Base-by-base conservation (phyloP, 2,329 filamentous ascomycete genomes). In the Aureobasidium namibiae region DNA sequence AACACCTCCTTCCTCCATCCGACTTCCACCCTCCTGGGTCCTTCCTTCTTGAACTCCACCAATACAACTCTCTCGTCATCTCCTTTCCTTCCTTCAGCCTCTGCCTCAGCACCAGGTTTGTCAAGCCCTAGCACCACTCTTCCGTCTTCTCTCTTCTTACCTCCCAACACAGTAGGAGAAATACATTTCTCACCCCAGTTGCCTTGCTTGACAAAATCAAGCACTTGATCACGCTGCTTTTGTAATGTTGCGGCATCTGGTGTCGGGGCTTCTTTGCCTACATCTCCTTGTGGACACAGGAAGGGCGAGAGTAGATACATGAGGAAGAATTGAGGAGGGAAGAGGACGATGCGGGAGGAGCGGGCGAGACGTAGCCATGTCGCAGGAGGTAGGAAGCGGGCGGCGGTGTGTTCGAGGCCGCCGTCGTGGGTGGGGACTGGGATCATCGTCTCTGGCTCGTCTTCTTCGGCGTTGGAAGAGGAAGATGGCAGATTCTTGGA, bases 251-350 rank as follows among this genome's bases (percentile, higher is more conserved):
- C 69, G 66, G 63, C 1, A 61, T 54, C 57, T 16, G 70, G 70
- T 1, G 66, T 64, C 0, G 57, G 23, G 67, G 68, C 0, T 63
- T 67, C 1, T 63, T 63, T 1, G 66, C 61, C 0, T 65, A 62
- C 0, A 67, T 70, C 0, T 69, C 63, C 29, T 0, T 67, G 66
- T 4, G 75, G 72, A 4, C 68, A 69, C 16, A 88, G 73, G 64
- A 84, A 82, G 1, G 73, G 74, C 0, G 80, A 71, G 1, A 89
- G 72, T 0, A 88, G 73, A 34, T 79, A 74, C 11, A 90, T 77
- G 4, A 94, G 80, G 72, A 88, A 91, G 69, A 86, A 87, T 69
- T 97, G 94, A 0, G 94, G 94, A 4, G 94, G 94, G 69, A 95
- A 96, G 5, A 99, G 76, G 60, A 95, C 88, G 61, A 96, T 85